These are phyloP conservation scores for Yamadazyma sp. DNA, from an alignment of 1,139 yeast genomes.

Conservation along the genomic window DNA sequence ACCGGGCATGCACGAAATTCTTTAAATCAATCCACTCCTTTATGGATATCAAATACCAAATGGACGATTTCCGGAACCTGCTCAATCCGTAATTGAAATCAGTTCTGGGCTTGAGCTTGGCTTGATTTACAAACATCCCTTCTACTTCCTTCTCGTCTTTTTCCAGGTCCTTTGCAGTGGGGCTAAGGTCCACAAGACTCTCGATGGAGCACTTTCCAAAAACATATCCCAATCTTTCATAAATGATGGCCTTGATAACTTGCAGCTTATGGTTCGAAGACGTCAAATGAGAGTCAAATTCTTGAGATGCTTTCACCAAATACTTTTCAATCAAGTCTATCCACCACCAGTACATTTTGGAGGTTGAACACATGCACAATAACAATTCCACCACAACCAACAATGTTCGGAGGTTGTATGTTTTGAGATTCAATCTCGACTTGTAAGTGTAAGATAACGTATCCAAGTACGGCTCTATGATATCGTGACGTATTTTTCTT, in stretches of 20 bases:
- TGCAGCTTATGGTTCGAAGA: slow-evolving; percentile 32
- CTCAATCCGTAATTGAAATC: slow-evolving; percentile 32
- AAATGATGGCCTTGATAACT: slow-evolving; percentile 43
- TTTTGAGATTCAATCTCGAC: slow-evolving; percentile 63
- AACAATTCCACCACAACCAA: slow-evolving; percentile 51
- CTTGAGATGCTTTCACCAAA: slow-evolving; percentile 40
- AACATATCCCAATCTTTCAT: slow-evolving; percentile 41
- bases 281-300: slow-evolving; percentile 37
- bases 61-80: slow-evolving; percentile 62
- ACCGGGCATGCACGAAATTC: slow-evolving; percentile 25
- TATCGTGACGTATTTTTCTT: slow-evolving; percentile 58
- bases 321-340: slow-evolving; percentile 47
- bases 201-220: slow-evolving; percentile 27
- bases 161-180: slow-evolving; percentile 15
- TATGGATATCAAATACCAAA: slow-evolving; percentile 79
- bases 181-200: slow-evolving; percentile 3
- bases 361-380: slow-evolving; percentile 44
- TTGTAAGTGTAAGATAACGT: slow-evolving; percentile 51
- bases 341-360: slow-evolving; percentile 49
- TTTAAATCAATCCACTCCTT: slow-evolving; percentile 60
- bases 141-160: slow-evolving; percentile 9
- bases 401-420: slow-evolving; percentile 54
- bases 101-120: slow-evolving; percentile 13
- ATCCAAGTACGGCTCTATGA: slow-evolving; percentile 67
- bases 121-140: slow-evolving; percentile 11